Percentiles rank a stretch among this genome's conserved stretches.
Evolutionary conservation across 768 basidiomycete genomes (phyloP).

Genomic region (Lentinula boryana): DNA sequence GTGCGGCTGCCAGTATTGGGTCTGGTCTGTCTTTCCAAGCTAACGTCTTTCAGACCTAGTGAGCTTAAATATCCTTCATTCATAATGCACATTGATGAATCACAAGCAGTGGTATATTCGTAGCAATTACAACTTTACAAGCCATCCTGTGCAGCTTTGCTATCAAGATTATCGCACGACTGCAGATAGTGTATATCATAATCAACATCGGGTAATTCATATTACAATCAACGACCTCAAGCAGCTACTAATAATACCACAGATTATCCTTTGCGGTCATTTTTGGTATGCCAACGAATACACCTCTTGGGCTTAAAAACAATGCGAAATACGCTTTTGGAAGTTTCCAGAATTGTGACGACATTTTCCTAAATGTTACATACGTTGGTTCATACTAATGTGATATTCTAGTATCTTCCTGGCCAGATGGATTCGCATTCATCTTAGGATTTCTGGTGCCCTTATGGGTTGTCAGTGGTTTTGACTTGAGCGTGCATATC

Average conservation of each 20-base stretch:
- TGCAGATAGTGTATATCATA: slow-evolving; percentile 45
- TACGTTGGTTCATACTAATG: neutral
- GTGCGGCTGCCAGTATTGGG: slow-evolving; percentile 59
- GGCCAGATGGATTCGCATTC: slow-evolving; percentile 31
- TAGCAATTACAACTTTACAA: slow-evolving; percentile 39
- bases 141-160: slow-evolving; percentile 44
- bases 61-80: slow-evolving; percentile 17
- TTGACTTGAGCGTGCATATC: slow-evolving; percentile 48
- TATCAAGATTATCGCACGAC: slow-evolving; percentile 40
- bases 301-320: slow-evolving; percentile 37
- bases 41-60: slow-evolving; percentile 11
- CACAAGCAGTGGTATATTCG: slow-evolving; percentile 33
- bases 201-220: slow-evolving; percentile 39
- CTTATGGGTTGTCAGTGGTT: slow-evolving; percentile 33
- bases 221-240: neutral
- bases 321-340: slow-evolving; percentile 36
- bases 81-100: no score
- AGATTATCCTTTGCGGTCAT: slow-evolving; percentile 41
- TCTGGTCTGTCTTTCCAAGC: slow-evolving; percentile 29
- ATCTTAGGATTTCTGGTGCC: slow-evolving; percentile 31
- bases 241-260: neutral
- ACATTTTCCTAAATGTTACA: neutral
- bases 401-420: slow-evolving; percentile 19
- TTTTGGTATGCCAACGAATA: slow-evolving; percentile 41
- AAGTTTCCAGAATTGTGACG: slow-evolving; percentile 34